A percentile compares a stretch with the other conserved stretches of the same genome.
These are phyloP conservation scores for Ophiostoma australiae DNA, from an alignment of 2,329 filamentous ascomycete species.

Conservation along the genomic window DNA sequence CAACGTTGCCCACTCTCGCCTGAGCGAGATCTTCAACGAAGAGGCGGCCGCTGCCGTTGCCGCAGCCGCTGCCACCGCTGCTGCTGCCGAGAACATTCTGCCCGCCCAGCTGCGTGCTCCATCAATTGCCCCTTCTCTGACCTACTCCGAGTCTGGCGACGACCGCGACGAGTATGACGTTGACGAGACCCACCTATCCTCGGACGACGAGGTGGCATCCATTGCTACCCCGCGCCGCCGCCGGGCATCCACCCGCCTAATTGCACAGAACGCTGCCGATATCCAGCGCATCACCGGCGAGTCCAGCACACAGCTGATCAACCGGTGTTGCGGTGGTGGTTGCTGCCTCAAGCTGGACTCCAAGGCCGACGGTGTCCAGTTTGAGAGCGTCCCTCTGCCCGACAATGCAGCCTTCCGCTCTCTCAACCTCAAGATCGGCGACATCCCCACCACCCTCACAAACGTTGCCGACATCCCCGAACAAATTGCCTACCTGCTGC, in stretches of 20 bases:
- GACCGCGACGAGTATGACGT: constrained; percentile 50
- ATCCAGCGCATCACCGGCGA: constrained; percentile 61
- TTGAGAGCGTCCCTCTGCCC: constrained; percentile 55
- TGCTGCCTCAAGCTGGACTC: constrained; percentile 53
- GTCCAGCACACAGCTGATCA: constrained; percentile 57
- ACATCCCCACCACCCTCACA: constrained; percentile 68
- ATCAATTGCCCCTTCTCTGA: constrained; percentile 57
- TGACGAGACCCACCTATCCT: constrained; percentile 42
- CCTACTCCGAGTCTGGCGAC: constrained; percentile 58
- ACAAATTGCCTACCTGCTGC: constrained; percentile 66
- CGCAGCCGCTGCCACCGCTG: constrained; percentile 34
- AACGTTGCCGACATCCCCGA: constrained; percentile 67
- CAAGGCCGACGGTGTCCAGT: constrained; percentile 45
- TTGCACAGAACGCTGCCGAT: constrained; percentile 58
- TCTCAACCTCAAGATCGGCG: constrained; percentile 69
- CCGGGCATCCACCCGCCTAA: constrained; percentile 65
- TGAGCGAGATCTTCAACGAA: constrained; percentile 27
- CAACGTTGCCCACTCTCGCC: constrained; percentile 24
- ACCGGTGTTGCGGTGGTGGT: constrained; percentile 59
- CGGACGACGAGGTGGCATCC: constrained; percentile 30
- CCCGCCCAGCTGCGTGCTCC: constrained; percentile 44
- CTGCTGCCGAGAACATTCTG: constrained; percentile 37
- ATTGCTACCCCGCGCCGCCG: constrained; percentile 42
- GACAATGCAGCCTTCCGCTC: constrained; percentile 82
- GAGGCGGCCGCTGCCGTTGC: constrained; percentile 26